Evolutionary conservation across 345 rosid species (phyloP), one percentile per base, ranked within the genome.

Genomic region (Sisymbrium altissimum): DNA sequence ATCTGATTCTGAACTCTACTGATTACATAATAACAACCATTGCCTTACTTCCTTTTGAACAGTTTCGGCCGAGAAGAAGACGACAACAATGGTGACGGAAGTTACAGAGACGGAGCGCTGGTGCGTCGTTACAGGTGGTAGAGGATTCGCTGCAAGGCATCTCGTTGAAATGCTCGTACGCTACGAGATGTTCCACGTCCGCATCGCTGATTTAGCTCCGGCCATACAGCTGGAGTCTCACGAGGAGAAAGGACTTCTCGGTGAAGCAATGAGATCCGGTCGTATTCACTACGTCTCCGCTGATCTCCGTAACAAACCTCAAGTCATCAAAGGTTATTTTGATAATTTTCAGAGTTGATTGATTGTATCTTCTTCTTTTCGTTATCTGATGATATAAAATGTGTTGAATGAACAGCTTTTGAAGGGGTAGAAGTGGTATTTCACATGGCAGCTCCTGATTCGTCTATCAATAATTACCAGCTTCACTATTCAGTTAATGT

Each of bases 361-460:
- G 41, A 43, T 70, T 27, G 4, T 9, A n/a, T 17, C 12, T 17
- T 46, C 33, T n/a, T 69, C 19, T 44, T 50, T 9, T 50, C 45
- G 29, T 19, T 65, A 29, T 38, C 60, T 74, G 72, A 74, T 9
- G 21, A 17, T 64, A 4, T 25, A 36, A 12, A 18, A 3, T 4
- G 17, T 81, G 12, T 6, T 78, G n/a, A n/a, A n/a, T n/a, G n/a
- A n/a, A 59, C 79, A 95, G 97, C 84, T 38, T 82, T 76, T 64
- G 74, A 86, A 72, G 99, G 97, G 60, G 93, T 80, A 13, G 89
- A 92, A 63, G 97, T 86, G 6, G 93, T 95, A 5, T 92, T 87
- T 81, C 99, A 95, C 73, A 90, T 87, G 97, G 99, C 99, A 36
- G 97, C 99, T 55, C 99, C 99, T 4, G 82, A 92, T 87, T 95